These are phyloP conservation scores for Cadophora gregata DNA, from an alignment of 2,329 filamentous ascomycete species.

Conservation along the genomic window DNA sequence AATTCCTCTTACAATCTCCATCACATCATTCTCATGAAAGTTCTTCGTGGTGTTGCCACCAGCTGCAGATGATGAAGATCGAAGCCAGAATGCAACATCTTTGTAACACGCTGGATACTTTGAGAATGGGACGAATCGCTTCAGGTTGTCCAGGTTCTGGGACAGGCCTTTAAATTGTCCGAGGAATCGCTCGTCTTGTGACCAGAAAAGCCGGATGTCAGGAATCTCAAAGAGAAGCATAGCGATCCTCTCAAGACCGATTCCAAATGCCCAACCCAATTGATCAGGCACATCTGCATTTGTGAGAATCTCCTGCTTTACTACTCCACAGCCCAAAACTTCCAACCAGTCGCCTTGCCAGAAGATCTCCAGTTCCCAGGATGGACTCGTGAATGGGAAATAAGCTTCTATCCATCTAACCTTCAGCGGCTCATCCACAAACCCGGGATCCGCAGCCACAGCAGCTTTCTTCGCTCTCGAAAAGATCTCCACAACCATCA, in stretches of 20 bases:
- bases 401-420: constrained; percentile 97
- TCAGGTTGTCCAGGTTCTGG: constrained; percentile 54
- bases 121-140: constrained; percentile 83
- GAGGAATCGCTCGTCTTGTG: constrained; percentile 82
- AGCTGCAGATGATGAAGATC: constrained; percentile 51
- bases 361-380: constrained; percentile 95
- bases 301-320: constrained; percentile 80
- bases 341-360: constrained; percentile 97
- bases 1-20: constrained; percentile 89
- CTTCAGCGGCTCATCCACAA: constrained; percentile 73
- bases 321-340: constrained; percentile 89
- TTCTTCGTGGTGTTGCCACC: constrained; percentile 53
- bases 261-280: constrained; percentile 93
- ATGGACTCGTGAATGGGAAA: constrained; percentile 95
- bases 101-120: constrained; percentile 89
- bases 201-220: constrained; percentile 98
- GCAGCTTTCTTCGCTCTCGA: constrained; percentile 74
- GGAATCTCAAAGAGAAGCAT: constrained; percentile 98
- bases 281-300: constrained; percentile 77
- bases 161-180: constrained; percentile 76
- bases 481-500: constrained; percentile 90
- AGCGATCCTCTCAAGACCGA: constrained; percentile 92
- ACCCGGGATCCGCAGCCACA: constrained; percentile 50
- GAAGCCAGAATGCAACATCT: constrained; percentile 94
- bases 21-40: constrained; percentile 95